Conservation (phyloP, 2,329 filamentous ascomycete species). For the Didymella segeticola region DNA sequence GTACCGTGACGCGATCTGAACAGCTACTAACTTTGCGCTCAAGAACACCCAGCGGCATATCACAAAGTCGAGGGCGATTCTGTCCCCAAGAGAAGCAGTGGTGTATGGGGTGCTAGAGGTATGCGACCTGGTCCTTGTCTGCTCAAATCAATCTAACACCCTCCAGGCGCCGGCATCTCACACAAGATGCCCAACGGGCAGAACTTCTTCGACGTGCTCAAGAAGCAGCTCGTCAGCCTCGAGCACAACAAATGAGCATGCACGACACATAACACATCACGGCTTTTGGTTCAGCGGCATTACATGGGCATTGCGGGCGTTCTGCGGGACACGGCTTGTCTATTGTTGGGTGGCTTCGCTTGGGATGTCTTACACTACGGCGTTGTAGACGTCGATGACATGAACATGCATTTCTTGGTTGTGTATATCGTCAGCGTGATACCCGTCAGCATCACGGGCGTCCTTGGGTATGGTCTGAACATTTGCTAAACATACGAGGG, state of each 20-base stretch:
- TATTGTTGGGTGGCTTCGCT: slow-evolving; percentile 19
- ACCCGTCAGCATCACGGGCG: slow-evolving; percentile 33
- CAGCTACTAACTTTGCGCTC: slow-evolving; percentile 27
- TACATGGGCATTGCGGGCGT: slow-evolving; percentile 46
- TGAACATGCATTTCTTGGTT: slow-evolving; percentile 9
- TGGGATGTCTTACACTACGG: slow-evolving; percentile 27
- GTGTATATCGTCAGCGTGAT: slow-evolving; percentile 29
- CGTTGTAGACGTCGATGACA: slow-evolving; percentile 31
- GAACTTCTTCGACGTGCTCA: slow-evolving; percentile 54
- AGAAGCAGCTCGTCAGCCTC: slow-evolving; percentile 53
- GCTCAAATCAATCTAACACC: slow-evolving; percentile 19
- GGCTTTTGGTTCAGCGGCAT: slow-evolving; percentile 44
- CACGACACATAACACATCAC: slow-evolving; percentile 16
- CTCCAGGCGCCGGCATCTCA: slow-evolving; percentile 41
- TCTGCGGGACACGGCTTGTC: slow-evolving; percentile 31
- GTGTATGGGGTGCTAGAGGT: slow-evolving; percentile 52
- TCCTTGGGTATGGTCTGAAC: slow-evolving; percentile 13
- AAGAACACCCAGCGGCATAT: slow-evolving; percentile 43
- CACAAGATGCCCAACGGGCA: slow-evolving; percentile 54
- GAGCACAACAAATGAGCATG: slow-evolving; percentile 48
- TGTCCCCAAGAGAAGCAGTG: slow-evolving; percentile 46
- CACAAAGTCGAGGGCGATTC: slow-evolving; percentile 51
- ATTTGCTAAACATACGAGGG: neutral
- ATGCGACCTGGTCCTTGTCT: slow-evolving; percentile 13
- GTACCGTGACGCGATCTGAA: slow-evolving; percentile 4